Base-by-base conservation (phyloP, 176 grass and related monocot genomes). In the Pontederia paniculata region DNA sequence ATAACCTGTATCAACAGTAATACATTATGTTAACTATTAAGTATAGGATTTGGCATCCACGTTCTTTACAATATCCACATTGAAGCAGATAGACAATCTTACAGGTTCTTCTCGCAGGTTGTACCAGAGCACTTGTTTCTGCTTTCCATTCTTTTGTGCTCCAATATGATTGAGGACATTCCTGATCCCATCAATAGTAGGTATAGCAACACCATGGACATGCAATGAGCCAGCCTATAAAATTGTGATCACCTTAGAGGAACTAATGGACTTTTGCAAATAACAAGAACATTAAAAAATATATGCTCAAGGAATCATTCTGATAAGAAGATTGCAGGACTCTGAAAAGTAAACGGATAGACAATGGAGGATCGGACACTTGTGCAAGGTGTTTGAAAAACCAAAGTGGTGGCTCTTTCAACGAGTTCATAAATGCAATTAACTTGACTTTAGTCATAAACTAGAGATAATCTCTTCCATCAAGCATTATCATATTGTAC, bases 191-290 rank as follows among this genome's bases (percentile, higher is more conserved):
- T 84, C 67, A 65, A 84, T 80, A 8, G 86, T 98, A 8, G 93
- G 93, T 81, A 98, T 98, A 54, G 93, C 93, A 68, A 98, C 93
- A 66, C 93, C 93, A 84, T 98, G 93, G 71, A 98, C 93, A 63
- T 69, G 74, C 59, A 91, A 57, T 1, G 83, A 98, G 48, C 93
- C 86, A 51, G 86, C 93, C 93, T 98, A 66, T 52, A 62, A 43
- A 82, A 59, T 21, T 43, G 62, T 12, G 45, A 48, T 23, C 17
- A 15, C 16, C 14, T 21, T 52, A 52, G 19, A 8, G 8, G 3
- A 4, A 2, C 1, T 19, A 52, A 52, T 18, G 0, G 8, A 1
- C 19, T 18, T n/a, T 19, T 18, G 16, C 9, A 52, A 17, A 9
- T 52, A 52, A 8, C 0, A 52, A 8, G 5, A 2, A 17, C 15